Evolutionary conservation across 352 stramenopile species (phyloP).

Genomic region (Pythium aristosporum): DNA sequence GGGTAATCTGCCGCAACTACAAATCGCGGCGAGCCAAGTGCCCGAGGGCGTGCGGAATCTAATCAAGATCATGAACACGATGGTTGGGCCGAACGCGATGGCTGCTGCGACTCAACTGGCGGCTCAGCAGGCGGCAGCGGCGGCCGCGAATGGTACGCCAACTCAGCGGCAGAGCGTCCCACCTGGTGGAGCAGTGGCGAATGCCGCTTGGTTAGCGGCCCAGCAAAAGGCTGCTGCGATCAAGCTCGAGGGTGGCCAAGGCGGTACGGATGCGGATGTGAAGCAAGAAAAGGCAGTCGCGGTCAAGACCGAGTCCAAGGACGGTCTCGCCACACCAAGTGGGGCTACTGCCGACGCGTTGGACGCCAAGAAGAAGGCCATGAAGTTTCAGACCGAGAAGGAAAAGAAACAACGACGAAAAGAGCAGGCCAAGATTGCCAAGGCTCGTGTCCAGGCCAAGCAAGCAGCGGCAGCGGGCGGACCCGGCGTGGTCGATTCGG

Average conservation of each 20-base stretch:
- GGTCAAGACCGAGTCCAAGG: constrained; percentile 23
- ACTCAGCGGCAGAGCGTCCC: constrained; percentile 17
- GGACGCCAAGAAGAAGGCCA: constrained; percentile 69
- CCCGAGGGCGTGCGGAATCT: constrained; percentile 73
- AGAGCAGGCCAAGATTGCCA: constrained; percentile 79
- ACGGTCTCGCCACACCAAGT: constrained; percentile 1
- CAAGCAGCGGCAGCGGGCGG: constrained; percentile 36
- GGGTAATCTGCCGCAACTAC: constrained; percentile 68
- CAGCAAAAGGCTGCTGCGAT: constrained; percentile 25
- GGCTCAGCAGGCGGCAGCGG: constrained; percentile 15
- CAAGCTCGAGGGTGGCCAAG: constrained; percentile 16
- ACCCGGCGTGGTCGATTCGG: neutral
- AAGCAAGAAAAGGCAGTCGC: neutral
- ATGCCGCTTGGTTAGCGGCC: constrained; percentile 26
- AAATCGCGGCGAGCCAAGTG: constrained; percentile 64
- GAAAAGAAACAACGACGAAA: constrained; percentile 86
- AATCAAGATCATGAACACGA: constrained; percentile 91
- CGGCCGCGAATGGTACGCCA: constrained; percentile 12
- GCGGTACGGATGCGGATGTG: constrained; percentile 3
- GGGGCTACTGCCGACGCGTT: neutral
- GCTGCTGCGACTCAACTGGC: constrained; percentile 6
- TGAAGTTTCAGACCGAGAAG: constrained; percentile 82
- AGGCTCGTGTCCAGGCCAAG: constrained; percentile 74
- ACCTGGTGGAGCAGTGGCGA: constrained; percentile 4
- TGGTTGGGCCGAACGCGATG: constrained; percentile 26